A percentile compares a stretch with the other conserved stretches of the same genome.
phyloP scores from a whole-genome alignment of 352 stramenopile genomes.

The Globisporangium megalacanthum region DNA sequence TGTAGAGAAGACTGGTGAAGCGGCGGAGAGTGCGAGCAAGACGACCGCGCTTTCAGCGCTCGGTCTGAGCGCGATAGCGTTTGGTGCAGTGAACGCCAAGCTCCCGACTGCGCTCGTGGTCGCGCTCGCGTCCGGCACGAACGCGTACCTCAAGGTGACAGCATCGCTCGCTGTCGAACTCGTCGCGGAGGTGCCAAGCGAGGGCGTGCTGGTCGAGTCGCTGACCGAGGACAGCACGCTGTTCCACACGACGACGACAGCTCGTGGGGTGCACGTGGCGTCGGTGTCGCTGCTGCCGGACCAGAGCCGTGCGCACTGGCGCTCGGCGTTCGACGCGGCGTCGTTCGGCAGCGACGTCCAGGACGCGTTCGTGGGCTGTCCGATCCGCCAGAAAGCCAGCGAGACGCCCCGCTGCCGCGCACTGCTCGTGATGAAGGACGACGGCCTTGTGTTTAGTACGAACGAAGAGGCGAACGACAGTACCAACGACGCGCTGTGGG shows the following conservation, averaged over 20 bases:
- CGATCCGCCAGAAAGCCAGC: constrained; percentile 51
- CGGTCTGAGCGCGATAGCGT: constrained; percentile 15
- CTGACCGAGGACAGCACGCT: constrained; percentile 46
- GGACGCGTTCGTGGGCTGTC: constrained; percentile 48
- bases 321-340: constrained; percentile 40
- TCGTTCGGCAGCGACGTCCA: constrained; percentile 46
- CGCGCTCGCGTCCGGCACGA: constrained; percentile 47
- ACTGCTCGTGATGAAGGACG: constrained; percentile 65
- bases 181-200: constrained; percentile 27
- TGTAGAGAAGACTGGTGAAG: constrained; percentile 6
- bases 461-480: constrained; percentile 34
- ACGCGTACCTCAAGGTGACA: constrained; percentile 48
- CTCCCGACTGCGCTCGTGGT: constrained; percentile 47
- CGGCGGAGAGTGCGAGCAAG: constrained; percentile 1
- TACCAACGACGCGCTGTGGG: constrained; percentile 43
- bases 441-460: constrained; percentile 61
- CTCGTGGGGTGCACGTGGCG: constrained; percentile 21
- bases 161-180: constrained; percentile 31
- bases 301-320: constrained; percentile 29
- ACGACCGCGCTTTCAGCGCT: constrained; percentile 7
- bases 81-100: constrained; percentile 32
- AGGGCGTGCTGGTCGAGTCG: constrained; percentile 46
- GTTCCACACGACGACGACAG: constrained; percentile 37
- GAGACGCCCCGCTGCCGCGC: constrained; percentile 36
- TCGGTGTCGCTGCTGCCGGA: constrained; percentile 33